Evolutionary conservation across 1,139 yeast species (phyloP).

Genomic region (Suhomyces kunorum): DNA sequence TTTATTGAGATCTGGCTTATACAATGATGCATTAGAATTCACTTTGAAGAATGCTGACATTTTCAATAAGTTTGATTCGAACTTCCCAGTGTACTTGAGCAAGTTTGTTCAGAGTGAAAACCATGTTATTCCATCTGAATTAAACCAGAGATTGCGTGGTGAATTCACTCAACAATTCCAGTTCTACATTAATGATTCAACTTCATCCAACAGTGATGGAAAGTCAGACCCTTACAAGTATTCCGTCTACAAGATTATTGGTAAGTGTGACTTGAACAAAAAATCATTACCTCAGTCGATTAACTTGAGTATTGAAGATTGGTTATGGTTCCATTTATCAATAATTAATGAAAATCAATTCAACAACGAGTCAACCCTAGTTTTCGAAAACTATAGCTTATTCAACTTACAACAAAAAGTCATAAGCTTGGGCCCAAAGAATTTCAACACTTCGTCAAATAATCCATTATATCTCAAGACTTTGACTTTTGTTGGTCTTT

Average conservation of each 20-base stretch:
- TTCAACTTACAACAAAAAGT: conserved; percentile 73
- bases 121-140: conserved; percentile 56
- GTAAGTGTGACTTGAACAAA: conserved; percentile 81
- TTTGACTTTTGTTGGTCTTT: conserved; percentile 73
- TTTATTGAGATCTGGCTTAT: conserved; percentile 79
- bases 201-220: conserved; percentile 34
- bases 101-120: conserved; percentile 63
- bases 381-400: conserved; percentile 73
- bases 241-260: conserved; percentile 87
- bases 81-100: conserved; percentile 78
- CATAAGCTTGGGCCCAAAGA: conserved; percentile 69
- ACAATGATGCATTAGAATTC: conserved; percentile 66
- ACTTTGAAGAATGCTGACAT: conserved; percentile 41
- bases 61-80: conserved; percentile 80
- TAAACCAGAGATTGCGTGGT: conserved; percentile 67
- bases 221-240: conserved; percentile 82
- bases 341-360: conserved; percentile 61
- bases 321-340: conserved; percentile 93
- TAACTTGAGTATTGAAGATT: conserved; percentile 84
- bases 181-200: conserved; percentile 47
- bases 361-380: conserved; percentile 43
- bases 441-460: conserved; percentile 64
- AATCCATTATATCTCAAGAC: conserved; percentile 79
- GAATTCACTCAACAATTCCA: conserved; percentile 89
- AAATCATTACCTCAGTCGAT: conserved; percentile 73